phyloP scores from a whole-genome alignment of 495 filamentous ascomycete genomes.

The Aspergillus cristatus region DNA sequence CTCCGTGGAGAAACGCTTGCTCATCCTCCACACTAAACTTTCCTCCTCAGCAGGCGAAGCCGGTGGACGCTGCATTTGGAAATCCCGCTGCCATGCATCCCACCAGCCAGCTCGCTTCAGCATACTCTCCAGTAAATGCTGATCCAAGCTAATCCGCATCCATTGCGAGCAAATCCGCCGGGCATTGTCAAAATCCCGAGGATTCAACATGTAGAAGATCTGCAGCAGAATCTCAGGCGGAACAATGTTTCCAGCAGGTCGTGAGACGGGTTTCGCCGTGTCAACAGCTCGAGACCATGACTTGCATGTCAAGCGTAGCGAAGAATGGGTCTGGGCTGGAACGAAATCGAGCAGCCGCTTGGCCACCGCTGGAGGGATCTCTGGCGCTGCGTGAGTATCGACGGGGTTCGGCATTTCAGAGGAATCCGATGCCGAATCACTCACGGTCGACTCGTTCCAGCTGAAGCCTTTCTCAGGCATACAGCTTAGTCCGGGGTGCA shows the following conservation, averaged over 20 bases:
- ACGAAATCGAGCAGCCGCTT: conserved; percentile 4
- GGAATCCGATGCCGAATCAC: background rate
- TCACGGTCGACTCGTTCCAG: background rate
- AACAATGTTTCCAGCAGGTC: conserved; percentile 28
- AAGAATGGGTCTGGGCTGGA: conserved; percentile 1
- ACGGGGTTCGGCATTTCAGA: background rate
- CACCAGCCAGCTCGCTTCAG: conserved; percentile 53
- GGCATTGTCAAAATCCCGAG: conserved; percentile 57
- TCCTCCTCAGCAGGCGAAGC: conserved; percentile 13
- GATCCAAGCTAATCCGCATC: conserved; percentile 55
- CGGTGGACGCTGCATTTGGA: conserved; percentile 12
- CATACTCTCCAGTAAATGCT: conserved; percentile 41
- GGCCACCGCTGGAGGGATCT: conserved; percentile 4
- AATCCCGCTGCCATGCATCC: conserved; percentile 34
- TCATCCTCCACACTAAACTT: conserved; percentile 47
- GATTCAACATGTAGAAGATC: conserved; percentile 46
- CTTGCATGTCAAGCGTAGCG: conserved; percentile 10
- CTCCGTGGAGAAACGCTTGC: conserved; percentile 51
- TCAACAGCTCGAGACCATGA: conserved; percentile 9
- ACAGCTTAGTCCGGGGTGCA: background rate
- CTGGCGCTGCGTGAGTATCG: background rate
- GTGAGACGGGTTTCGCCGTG: conserved; percentile 1
- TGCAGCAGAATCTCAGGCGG: conserved; percentile 56
- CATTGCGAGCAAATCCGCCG: conserved; percentile 56
- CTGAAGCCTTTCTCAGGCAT: background rate